phyloP scores from a whole-genome alignment of 2,329 filamentous ascomycete species.

The Penicillium sp. region DNA sequence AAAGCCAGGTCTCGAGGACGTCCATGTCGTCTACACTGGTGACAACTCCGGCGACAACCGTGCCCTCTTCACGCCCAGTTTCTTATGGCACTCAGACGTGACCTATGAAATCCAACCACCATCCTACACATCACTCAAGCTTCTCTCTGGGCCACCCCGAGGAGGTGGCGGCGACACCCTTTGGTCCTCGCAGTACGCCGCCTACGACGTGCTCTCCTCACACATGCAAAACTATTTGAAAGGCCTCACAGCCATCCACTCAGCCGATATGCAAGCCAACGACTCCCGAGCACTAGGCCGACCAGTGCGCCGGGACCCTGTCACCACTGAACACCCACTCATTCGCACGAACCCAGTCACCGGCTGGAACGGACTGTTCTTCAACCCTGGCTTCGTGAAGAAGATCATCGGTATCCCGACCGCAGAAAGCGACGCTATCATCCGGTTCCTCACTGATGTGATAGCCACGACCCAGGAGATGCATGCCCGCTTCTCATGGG shows the following conservation, averaged over 20 bases:
- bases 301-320: slow-evolving; percentile 53
- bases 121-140: slow-evolving; percentile 57
- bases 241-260: slow-evolving; percentile 57
- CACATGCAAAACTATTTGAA: slow-evolving; percentile 61
- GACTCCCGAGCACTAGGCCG: slow-evolving; percentile 53
- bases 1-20: slow-evolving; percentile 53
- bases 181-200: slow-evolving; percentile 59
- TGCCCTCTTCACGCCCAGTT: slow-evolving; percentile 55
- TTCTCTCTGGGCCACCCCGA: slow-evolving; percentile 54
- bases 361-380: slow-evolving; percentile 62
- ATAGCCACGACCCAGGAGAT: slow-evolving; percentile 63
- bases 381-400: slow-evolving; percentile 59
- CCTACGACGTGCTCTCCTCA: slow-evolving; percentile 57
- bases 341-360: slow-evolving; percentile 62
- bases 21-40: slow-evolving; percentile 57
- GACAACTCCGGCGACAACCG: slow-evolving; percentile 55
- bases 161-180: slow-evolving; percentile 59
- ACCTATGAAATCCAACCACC: slow-evolving; percentile 60
- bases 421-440: slow-evolving; percentile 54
- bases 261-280: slow-evolving; percentile 55
- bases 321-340: slow-evolving; percentile 58
- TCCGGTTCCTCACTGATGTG: slow-evolving; percentile 55
- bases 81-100: slow-evolving; percentile 58
- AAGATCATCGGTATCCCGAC: slow-evolving; percentile 61
- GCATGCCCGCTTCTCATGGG: slow-evolving; percentile 67